Evolutionary conservation across 495 filamentous ascomycete genomes (phyloP).

Genomic region (Xylona heveae): DNA sequence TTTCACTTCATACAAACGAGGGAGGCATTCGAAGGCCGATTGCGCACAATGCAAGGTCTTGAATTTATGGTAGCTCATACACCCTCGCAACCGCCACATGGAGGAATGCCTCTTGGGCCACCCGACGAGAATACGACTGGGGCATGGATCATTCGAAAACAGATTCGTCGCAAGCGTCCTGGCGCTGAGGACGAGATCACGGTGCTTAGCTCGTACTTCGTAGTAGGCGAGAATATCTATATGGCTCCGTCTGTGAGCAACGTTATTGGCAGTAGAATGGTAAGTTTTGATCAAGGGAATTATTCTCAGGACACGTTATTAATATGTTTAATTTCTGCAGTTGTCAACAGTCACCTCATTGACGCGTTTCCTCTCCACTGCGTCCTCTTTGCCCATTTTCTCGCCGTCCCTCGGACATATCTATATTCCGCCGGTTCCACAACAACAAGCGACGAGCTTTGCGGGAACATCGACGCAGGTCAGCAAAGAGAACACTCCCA

Average conservation of each 20-base stretch:
- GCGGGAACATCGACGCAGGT: conserved; percentile 17
- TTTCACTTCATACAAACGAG: conserved; percentile 37
- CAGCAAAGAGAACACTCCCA: conserved; percentile 39
- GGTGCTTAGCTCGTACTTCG: conserved; percentile 59
- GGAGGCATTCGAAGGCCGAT: conserved; percentile 52
- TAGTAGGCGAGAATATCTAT: conserved; percentile 70
- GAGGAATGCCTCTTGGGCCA: conserved; percentile 22
- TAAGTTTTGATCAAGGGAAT: conserved; percentile 17
- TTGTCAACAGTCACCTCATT: conserved; percentile 38
- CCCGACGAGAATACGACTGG: conserved; percentile 31
- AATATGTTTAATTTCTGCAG: conserved; percentile 22
- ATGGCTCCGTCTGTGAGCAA: conserved; percentile 71
- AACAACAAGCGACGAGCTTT: conserved; percentile 15
- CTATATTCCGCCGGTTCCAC: conserved; percentile 35
- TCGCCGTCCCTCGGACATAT: conserved; percentile 52
- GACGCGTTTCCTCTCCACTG: conserved; percentile 40
- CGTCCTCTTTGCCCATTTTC: conserved; percentile 44
- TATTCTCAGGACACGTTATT: background rate
- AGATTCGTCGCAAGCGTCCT: conserved; percentile 40
- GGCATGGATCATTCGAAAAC: conserved; percentile 86
- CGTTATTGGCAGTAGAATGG: conserved; percentile 54
- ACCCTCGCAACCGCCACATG: conserved; percentile 18
- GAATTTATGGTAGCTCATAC: conserved; percentile 18
- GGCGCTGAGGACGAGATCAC: conserved; percentile 43
- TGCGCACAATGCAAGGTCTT: conserved; percentile 57